Base-by-base conservation (phyloP, 768 basidiomycete genomes). In the Ephemerocybe angulata region DNA sequence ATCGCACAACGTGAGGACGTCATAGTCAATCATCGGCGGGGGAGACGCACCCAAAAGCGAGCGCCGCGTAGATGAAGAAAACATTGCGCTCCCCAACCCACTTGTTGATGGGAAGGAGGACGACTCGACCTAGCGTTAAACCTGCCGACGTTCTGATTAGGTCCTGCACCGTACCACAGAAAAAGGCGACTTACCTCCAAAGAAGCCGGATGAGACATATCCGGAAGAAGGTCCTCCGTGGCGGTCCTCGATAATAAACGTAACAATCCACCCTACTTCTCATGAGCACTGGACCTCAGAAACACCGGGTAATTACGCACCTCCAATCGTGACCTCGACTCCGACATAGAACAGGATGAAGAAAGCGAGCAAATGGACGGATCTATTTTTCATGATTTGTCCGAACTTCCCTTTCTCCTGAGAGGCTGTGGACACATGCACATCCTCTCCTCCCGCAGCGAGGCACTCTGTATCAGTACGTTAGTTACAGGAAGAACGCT, bases 291-390 rank as follows among this genome's bases (percentile, higher is more conserved):
- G 31, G 40, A 4, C 7, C 35, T 8, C 17, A 4, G 17, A 25
- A 15, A 19, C 19, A 2, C 28, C 8, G n/a, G 3, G 4, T 29
- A 30, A 17, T 25, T 29, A 28, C 63, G 29, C 41, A 76, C 79
- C 79, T 56, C 79, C 80, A 52, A 78, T 75, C 0, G 78, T 82
- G 1, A 87, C 85, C 60, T 88, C 87, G 2, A 84, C 78, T 6
- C 87, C 87, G 21, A 88, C 84, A 61, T 88, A 88, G 0, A 87
- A 76, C 12, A 87, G 70, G 50, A 79, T 76, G 60, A 85, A 88
- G 57, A 83, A 68, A 0, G 87, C 84, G 5, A 88, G 69, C 17
- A 83, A 66, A 57, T 88, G 85, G 1, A 88, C 84, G 1, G 76
- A 74, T 53, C 72, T 80, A 48, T 76, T 71, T 1, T 64, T 54